Evolutionary conservation across 805 yeast genomes (phyloP), one percentile per base, ranked within the genome.

Genomic region (Kodamaea lidongshanica): DNA sequence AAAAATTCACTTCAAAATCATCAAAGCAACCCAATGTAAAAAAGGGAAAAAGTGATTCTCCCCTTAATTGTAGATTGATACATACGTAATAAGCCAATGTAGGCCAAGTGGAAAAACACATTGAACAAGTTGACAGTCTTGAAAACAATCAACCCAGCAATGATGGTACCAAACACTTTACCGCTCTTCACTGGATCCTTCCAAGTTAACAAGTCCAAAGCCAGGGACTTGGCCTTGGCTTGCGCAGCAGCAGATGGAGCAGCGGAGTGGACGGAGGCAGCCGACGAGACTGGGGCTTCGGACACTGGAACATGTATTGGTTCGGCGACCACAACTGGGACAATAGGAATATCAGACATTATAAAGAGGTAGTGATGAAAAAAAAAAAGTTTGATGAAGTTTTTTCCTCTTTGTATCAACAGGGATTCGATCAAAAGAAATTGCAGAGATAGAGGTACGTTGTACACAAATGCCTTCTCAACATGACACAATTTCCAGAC

Each of bases 111-210:
- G 67, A 79, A 72, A 47, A 79, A 58, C 32, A 78, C 58, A 40
- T 76, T 72, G 45, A 78, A 45, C 43, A 82, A 50, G 53, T 81
- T 79, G 47, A 81, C 71, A 28, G 64, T 70, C 55, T 80, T 82
- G 46, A 80, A 49, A 19, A 78, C 54, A 31, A 79, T 41, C 49
- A 83, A 61, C 16, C 67, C 56, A 16, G 66, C 54, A 26, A 84
- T 50, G 38, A 79, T 65, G 19, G 75, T 66, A 25, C 81, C 92
- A 45, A 86, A 74, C 25, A 80, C 75, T 50, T 78, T 77, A 39
- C 81, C 96, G 30, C 95, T 78, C 51, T 70, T 69, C 41, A 70
- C 64, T 24, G 96, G 92, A 51, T 79, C 66, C 41, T 70, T 62
- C 94, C 94, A 83, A 40, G 85, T 74, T 38, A 84, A 64, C 42